Percentiles rank a stretch among this genome's conserved stretches.
Conservation (phyloP, 306 rosid species). For the Trifolium pratense region DNA sequence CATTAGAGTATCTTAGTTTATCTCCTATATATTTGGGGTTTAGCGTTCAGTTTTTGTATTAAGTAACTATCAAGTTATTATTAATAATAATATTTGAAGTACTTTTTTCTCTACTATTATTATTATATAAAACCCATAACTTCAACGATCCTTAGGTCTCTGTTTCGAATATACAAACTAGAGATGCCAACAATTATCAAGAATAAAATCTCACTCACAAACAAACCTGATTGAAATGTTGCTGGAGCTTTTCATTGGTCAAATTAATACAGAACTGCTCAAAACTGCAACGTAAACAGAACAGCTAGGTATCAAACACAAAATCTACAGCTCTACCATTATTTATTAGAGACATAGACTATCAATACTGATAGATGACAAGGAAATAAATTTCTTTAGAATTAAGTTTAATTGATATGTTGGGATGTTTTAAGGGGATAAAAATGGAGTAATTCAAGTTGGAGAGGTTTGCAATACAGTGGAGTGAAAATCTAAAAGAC, state of each 20-base stretch:
- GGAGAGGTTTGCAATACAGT: constrained; percentile 9
- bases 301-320: constrained; percentile 27
- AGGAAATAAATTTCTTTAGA: constrained; percentile 8
- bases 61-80: background rate
- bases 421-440: constrained; percentile 15
- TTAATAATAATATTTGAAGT: background rate
- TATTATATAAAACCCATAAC: background rate
- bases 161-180: constrained; percentile 30
- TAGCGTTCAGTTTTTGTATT: background rate
- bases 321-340: constrained; percentile 8
- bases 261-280: constrained; percentile 99
- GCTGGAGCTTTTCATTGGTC: constrained; percentile 99
- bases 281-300: constrained; percentile 65
- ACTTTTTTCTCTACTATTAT: background rate
- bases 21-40: background rate
- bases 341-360: constrained; percentile 28
- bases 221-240: constrained; percentile 96
- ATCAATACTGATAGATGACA: constrained; percentile 21
- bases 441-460: constrained; percentile 2
- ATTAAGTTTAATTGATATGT: constrained; percentile 25
- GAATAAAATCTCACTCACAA: constrained; percentile 32
- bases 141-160: background rate
- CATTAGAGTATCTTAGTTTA: background rate
- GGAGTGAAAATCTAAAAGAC: constrained; percentile 8
- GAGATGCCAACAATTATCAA: constrained; percentile 34